Evolutionary conservation across 805 yeast species (phyloP), one percentile per base, ranked within the genome.

Genomic region (Saturnispora besseyi): DNA sequence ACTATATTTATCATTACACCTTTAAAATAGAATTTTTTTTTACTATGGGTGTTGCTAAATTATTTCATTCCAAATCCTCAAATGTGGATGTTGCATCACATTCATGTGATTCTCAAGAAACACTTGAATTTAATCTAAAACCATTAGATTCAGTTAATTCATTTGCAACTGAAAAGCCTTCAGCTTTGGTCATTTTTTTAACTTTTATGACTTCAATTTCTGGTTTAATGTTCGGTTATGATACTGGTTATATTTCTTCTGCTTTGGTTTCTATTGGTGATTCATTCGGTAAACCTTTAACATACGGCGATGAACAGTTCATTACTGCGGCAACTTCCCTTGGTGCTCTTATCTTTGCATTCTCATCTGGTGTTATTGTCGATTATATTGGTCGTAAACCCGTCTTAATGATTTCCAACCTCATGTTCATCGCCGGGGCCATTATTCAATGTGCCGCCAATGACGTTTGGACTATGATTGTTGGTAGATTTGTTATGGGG

Each of bases 211-310:
- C 96, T 0, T 89, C 96, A 7, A 83, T 91, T 54, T 89, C 96
- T 0, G 98, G 98, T 1, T 88, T 90, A 68, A 80, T 91, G 88
- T 91, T 91, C 68, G 99, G 99, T 57, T 91, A 91, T 62, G 99
- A 91, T 66, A 91, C 98, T 0, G 98, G 98, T 57, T 91, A 91
- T 67, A 90, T 91, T 40, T 91, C 98, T 3, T 82, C 95, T 18
- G 97, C 97, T 0, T 73, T 91, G 59, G 96, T 90, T 21, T 80
- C 89, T 34, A 81, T 91, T 44, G 89, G 90, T 11, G 77, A 80
- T 5, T 96, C 87, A 62, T 75, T 91, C 54, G 78, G 79, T 56
- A 73, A 74, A 50, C 59, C 64, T 0, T 72, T 90, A 48, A 72
- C 89, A 0, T 76, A 79, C 51, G 95, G 96, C 44, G 82, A 89